A percentile compares a stretch with the other conserved stretches of the same genome.
These are phyloP conservation scores for Juglanconis juglandina DNA, from an alignment of 2,329 filamentous ascomycete species.

Conservation along the genomic window DNA sequence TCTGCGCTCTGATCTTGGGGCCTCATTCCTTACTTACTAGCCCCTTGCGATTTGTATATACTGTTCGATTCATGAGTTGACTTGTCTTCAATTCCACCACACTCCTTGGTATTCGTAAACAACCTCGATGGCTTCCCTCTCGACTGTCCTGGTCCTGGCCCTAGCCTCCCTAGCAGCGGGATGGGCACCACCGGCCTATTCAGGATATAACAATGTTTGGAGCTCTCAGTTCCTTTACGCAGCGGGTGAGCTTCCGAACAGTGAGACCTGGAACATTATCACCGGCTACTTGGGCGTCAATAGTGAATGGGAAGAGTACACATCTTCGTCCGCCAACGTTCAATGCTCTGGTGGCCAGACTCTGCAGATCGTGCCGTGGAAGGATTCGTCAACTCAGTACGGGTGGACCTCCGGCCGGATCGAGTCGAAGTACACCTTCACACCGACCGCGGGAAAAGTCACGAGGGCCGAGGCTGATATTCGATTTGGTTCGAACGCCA, in stretches of 20 bases:
- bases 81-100: neutral
- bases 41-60: neutral
- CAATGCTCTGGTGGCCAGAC: slow-evolving; percentile 50
- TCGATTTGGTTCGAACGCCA: slow-evolving; percentile 39
- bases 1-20: neutral
- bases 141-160: neutral
- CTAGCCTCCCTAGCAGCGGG: slow-evolving; percentile 29
- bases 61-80: neutral
- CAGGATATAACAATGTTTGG: slow-evolving; percentile 43
- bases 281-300: slow-evolving; percentile 43
- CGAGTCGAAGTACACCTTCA: slow-evolving; percentile 45
- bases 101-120: neutral
- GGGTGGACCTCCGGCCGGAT: slow-evolving; percentile 49
- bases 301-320: slow-evolving; percentile 48
- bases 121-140: neutral
- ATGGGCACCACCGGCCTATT: slow-evolving; percentile 34
- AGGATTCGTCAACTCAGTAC: slow-evolving; percentile 28
- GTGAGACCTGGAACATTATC: slow-evolving; percentile 44
- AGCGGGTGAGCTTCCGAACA: slow-evolving; percentile 35
- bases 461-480: slow-evolving; percentile 44
- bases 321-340: slow-evolving; percentile 40
- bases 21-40: neutral
- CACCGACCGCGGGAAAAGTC: slow-evolving; percentile 35
- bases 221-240: slow-evolving; percentile 42
- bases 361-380: slow-evolving; percentile 48